Base-by-base conservation (phyloP, 2,329 filamentous ascomycete genomes). In the Apiospora hydei region DNA sequence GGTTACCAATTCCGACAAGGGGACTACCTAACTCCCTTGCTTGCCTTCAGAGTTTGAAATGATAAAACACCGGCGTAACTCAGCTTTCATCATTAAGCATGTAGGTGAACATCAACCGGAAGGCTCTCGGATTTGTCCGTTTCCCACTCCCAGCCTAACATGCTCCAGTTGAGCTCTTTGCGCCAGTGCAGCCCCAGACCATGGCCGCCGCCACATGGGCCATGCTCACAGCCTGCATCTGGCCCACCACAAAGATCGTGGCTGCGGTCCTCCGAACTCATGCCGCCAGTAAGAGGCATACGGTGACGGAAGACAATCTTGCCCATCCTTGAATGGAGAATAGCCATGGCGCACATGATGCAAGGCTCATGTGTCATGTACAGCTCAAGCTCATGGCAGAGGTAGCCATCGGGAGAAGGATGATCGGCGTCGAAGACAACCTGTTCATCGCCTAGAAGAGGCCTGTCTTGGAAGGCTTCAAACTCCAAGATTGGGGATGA, bases 331-430 rank as follows among this genome's bases (percentile, higher is more conserved):
- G 96, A 98, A 80, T 98, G 95, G 30, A 98, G 87, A 77, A 98
- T 93, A 1, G 94, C 96, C 96, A 98, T 98, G 47, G 93, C 94
- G 83, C 96, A 99, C 89, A 97, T 97, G 73, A 97, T 89, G 80
- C 96, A 99, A 6, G 96, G 96, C 83, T 99, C 96, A 79, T 98
- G 95, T 2, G 95, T 98, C 73, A 97, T 87, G 83, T 98, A 98
- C 71, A 99, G 89, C 82, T 98, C 96, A 43, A 99, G 88, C 71
- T 94, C 94, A 76, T 97, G 94, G 83, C 96, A 98, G 26, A 99
- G 90, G 81, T 99, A 99, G 70, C 96, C 96, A 76, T 94, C 93
- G 44, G 89, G 88, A 75, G 87, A 89, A 53, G 88, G 89, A 78
- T 92, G 92, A 77, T 91, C 90, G 77, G 89, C 84, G 68, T 86